Evolutionary conservation across 1,139 yeast species (phyloP), one percentile per base, ranked within the genome.

Genomic region (Pichia terricola): DNA sequence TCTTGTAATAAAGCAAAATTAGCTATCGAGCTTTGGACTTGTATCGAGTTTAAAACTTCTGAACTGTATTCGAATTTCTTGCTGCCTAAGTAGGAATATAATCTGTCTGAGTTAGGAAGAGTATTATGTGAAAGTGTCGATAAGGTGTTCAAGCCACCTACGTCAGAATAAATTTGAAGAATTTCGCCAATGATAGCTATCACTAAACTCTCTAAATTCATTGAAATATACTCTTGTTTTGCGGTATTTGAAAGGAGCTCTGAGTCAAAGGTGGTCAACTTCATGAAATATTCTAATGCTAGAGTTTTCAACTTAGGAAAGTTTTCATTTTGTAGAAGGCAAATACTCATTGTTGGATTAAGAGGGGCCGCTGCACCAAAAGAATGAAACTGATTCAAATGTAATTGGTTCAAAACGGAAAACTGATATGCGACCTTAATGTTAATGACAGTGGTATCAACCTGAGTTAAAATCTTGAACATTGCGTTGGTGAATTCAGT

Each of bases 1-100:
- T 55, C 53, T 36, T 52, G 50, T 28, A 74, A 49, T 22, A 74
- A 59, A 7, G 68, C 66, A 43, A 70, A 62, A 3, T 68, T 65
- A 4, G 68, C 57, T 2, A 65, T 51, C 45, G 73, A 66, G 0
- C 69, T 55, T 47, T 73, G 77, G 5, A 69, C 64, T 25, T 68
- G 53, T 28, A 73, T 61, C 0, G 73, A 60, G 1, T 66, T 57
- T 1, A 59, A 42, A 26, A 62, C 45, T 41, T 59, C 63, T 22
- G 54, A 46, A n/a, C 53, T 55, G 38, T 57, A 59, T 1, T 52
- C 52, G 6, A 41, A 40, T n/a, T 40, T 34, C 3, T 50, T 44
- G 26, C 44, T 46, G 25, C 45, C 42, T 5, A 56, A 30, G 35
- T 55, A 56, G 1, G 57, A 52, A 30, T 51, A 56, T 1, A 56